A percentile compares a stretch with the other conserved stretches of the same genome.
Evolutionary conservation across 2,329 filamentous ascomycete species (phyloP).

Genomic region (Colletotrichum sp.): DNA sequence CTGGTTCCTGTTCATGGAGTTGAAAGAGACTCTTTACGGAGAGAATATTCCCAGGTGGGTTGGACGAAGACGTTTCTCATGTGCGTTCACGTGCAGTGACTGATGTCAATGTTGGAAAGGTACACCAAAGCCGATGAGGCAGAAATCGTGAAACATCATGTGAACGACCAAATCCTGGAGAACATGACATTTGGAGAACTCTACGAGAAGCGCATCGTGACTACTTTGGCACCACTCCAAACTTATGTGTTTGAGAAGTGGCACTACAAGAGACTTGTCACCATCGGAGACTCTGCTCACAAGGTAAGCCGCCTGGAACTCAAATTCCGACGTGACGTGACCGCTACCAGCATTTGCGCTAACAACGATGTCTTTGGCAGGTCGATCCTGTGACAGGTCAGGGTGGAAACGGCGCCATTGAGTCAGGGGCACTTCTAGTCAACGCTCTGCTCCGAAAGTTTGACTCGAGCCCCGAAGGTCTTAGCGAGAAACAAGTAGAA

Average conservation of each 20-base stretch:
- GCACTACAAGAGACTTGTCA: conserved; percentile 41
- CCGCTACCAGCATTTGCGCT: neutral
- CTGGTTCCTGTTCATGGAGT: conserved; percentile 40
- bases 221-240: conserved; percentile 26
- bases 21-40: conserved; percentile 29
- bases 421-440: conserved; percentile 25
- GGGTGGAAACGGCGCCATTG: conserved; percentile 30
- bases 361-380: neutral
- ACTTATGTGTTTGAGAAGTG: conserved; percentile 43
- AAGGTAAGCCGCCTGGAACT: conserved; percentile 31
- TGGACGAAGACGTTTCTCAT: neutral
- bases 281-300: conserved; percentile 46
- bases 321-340: fast-evolving
- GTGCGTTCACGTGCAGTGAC: fast-evolving
- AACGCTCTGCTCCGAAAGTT: conserved; percentile 17
- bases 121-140: conserved; percentile 36
- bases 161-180: conserved; percentile 24
- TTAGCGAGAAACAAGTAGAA: neutral
- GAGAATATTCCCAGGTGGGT: conserved; percentile 32
- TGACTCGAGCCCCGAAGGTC: neutral
- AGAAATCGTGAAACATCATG: conserved; percentile 27
- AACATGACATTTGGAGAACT: conserved; percentile 32
- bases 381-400: conserved; percentile 27
- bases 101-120: neutral
- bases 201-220: conserved; percentile 30